Evolutionary conservation across 2,329 filamentous ascomycete species (phyloP), one percentile per base, ranked within the genome.

Genomic region (Pseudocercospora musae): DNA sequence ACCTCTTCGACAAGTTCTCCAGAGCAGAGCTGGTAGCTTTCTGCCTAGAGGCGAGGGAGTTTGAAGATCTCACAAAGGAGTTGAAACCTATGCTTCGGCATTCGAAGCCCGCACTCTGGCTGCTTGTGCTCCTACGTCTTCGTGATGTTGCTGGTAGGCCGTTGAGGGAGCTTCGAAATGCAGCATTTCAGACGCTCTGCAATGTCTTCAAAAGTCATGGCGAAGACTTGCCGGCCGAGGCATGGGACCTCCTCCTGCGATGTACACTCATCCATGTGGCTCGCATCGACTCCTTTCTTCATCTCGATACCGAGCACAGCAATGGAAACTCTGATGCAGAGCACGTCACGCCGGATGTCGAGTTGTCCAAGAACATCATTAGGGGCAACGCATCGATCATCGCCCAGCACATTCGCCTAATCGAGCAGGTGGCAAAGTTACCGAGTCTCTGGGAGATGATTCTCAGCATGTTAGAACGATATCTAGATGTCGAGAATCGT

Each of bases 181-280:
- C 90, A 79, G 92, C 93, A 0, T 90, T 97, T 21, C 94, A 97
- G 74, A 97, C 94, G 0, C 80, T 98, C 3, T 83, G 97, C 60
- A 86, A 92, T 50, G 96, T 98, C 20, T 92, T 98, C 66, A 92
- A 96, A 74, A 92, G 91, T 1, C 96, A 96, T 66, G 92, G 92
- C 10, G 89, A 93, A 67, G 88, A 89, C 58, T 81, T 97, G 4
- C 88, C 85, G 44, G 83, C 91, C 0, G 86, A 89, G 71, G 88
- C 90, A 0, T 98, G 92, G 93, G 88, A 89, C 53, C 83, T 94
- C 27, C 95, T 92, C 69, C 84, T 96, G 59, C 88, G 90, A 63
- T 87, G 85, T 6, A 89, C 97, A 6, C 82, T 96, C 1, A 93
- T 96, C 76, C 86, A 85, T 62, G 86, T 96, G 68, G 77, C 96